Conservation (phyloP, 768 basidiomycete species). For the Russula emetica region DNA sequence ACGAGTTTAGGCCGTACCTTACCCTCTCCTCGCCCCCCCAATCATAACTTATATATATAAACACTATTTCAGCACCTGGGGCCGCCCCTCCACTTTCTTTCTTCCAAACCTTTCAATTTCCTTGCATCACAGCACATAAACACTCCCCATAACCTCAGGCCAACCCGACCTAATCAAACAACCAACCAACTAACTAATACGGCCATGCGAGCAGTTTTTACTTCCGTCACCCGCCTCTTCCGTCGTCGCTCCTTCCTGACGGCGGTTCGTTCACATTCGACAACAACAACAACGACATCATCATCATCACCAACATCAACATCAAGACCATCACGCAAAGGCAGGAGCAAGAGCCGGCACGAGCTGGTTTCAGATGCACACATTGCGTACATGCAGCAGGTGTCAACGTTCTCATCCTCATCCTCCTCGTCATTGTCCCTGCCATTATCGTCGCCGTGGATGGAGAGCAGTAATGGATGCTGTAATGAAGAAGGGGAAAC, state of each 20-base stretch:
- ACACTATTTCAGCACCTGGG: too few species aligned
- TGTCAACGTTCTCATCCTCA: neutral
- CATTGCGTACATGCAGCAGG: slow-evolving; percentile 7
- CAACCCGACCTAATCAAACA: too few species aligned
- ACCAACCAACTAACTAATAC: neutral
- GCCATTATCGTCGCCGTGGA: neutral
- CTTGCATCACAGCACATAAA: neutral
- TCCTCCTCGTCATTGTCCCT: slow-evolving; percentile 1
- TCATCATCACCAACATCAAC: neutral
- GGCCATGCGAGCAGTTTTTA: slow-evolving; percentile 10
- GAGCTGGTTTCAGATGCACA: slow-evolving; percentile 23
- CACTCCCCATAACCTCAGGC: too few species aligned
- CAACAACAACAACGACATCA: neutral
- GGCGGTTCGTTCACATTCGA: neutral
- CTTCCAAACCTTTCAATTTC: too few species aligned
- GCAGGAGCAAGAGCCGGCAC: slow-evolving; percentile 19
- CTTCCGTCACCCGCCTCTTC: slow-evolving; percentile 19
- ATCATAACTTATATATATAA: too few species aligned
- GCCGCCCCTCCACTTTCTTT: too few species aligned
- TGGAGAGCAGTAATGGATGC: neutral
- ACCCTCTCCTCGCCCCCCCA: too few species aligned
- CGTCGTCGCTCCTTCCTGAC: slow-evolving; percentile 13
- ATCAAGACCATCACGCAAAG: neutral
- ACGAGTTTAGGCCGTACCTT: too few species aligned
- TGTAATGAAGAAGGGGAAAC: neutral